Conservation (phyloP, 768 basidiomycete genomes). For the Lactarius indigo region DNA sequence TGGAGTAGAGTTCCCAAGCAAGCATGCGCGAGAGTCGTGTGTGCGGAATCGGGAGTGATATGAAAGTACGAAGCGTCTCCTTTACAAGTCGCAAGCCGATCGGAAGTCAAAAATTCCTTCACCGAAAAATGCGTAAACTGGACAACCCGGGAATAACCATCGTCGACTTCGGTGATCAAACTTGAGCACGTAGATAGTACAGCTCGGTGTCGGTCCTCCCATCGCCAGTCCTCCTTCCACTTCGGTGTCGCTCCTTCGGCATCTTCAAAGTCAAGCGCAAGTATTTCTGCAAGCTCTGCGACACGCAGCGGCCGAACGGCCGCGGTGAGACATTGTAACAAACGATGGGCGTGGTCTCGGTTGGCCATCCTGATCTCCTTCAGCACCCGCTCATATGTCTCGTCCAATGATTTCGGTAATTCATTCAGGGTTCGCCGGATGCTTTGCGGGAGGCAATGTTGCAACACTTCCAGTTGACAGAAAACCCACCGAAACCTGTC, state of each 20-base stretch:
- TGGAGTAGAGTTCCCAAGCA: neutral
- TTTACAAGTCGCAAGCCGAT: neutral
- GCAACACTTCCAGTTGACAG: neutral
- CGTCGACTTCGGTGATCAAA: neutral
- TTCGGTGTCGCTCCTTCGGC: neutral
- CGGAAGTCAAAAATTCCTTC: neutral
- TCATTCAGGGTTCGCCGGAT: neutral
- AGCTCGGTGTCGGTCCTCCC: neutral
- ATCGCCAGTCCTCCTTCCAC: neutral
- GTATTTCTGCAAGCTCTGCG: neutral
- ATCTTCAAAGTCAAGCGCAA: neutral
- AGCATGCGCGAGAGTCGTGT: neutral
- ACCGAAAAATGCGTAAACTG: neutral
- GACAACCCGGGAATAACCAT: neutral
- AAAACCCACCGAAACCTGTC: neutral
- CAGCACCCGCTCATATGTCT: neutral
- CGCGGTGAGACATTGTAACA: neutral
- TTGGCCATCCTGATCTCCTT: neutral
- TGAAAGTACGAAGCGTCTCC: neutral
- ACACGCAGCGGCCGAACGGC: neutral
- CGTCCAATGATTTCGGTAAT: neutral
- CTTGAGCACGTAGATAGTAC: neutral
- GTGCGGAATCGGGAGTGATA: neutral
- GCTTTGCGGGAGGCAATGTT: neutral
- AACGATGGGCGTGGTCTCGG: neutral